Conservation (phyloP, 1,284 basidiomycete genomes). For the Grifola frondosa region DNA sequence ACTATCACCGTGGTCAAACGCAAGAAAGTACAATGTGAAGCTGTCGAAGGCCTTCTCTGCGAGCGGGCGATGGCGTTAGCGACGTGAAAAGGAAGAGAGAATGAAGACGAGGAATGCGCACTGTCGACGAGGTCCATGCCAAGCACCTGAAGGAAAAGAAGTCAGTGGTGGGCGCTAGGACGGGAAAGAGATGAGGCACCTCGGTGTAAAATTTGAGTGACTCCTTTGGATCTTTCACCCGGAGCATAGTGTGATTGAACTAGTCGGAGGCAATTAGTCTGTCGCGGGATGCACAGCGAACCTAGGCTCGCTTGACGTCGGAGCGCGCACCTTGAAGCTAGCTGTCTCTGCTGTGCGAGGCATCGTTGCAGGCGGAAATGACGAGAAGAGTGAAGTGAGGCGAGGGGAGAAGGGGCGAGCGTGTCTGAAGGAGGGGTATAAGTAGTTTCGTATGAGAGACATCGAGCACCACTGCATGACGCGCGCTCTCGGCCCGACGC, state of each 20-base stretch:
- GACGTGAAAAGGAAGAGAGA: background rate
- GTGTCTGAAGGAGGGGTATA: background rate
- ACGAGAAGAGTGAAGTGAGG: slow-evolving; percentile 6
- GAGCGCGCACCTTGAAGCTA: slow-evolving; percentile 53
- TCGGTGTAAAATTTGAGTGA: slow-evolving; percentile 79
- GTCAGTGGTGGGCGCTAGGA: background rate
- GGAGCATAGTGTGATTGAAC: slow-evolving; percentile 91
- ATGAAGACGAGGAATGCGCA: slow-evolving; percentile 27
- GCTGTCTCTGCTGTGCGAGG: slow-evolving; percentile 65
- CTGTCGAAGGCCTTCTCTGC: slow-evolving; percentile 52
- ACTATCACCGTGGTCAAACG: slow-evolving; percentile 60
- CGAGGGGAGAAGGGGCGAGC: background rate
- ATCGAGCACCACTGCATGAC: slow-evolving; percentile 5
- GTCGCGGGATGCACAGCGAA: slow-evolving; percentile 2
- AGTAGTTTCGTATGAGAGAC: background rate
- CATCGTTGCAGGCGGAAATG: slow-evolving; percentile 41
- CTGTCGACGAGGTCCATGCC: slow-evolving; percentile 85
- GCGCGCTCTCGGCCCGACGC: slow-evolving; percentile 7
- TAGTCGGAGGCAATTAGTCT: no score
- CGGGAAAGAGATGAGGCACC: slow-evolving; percentile 34
- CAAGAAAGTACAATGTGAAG: slow-evolving; percentile 84
- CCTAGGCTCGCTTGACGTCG: background rate
- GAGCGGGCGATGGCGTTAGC: slow-evolving; percentile 6
- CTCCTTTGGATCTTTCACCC: slow-evolving; percentile 84
- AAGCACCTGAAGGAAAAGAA: slow-evolving; percentile 47